Evolutionary conservation across 1,139 yeast genomes (phyloP), one percentile per base, ranked within the genome.

Genomic region (Saccharomycopsis hybrid): DNA sequence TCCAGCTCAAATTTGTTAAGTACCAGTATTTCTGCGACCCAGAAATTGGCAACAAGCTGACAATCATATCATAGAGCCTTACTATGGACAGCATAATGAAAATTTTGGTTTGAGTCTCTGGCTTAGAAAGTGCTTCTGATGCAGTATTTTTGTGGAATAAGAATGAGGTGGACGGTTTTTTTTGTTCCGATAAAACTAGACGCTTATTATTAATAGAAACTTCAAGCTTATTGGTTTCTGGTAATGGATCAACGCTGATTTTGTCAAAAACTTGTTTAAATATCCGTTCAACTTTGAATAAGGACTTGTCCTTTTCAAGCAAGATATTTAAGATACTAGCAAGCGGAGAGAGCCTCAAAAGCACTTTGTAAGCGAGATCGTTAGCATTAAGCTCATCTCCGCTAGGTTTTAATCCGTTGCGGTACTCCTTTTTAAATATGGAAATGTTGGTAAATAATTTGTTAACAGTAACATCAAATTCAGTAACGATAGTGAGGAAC

Each of bases 21-120:
- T 75, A 67, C 5, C 59, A 62, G 32, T 72, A 60, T 58, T 77
- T 78, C 50, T 74, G 76, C 25, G 68, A 65, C 42, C 67, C 67
- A 2, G 83, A 74, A 50, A 79, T 77, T 3, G 89, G 89, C 35
- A 82, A 67, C 5, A 82, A 68, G 0, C 85, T 82, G 48, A 77
- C 67, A 2, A 80, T 69, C 50, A 80, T 65, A 59, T 83, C 89
- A 53, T 47, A 48, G n/a, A 50, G 29, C 5, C 27, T 30, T 9
- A 48, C 11, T 11, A 48, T 50, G 9, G 41, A 32, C 18, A 29
- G 5, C 11, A 43, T 7, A 25, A 47, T 28, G 11, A 4, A 13
- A 9, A 44, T 13, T 13, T 36, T 36, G 9, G 39, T 36, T 8
- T 32, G 35, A 11, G 8, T 32, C 11, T 32, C 35, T 18, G 18